phyloP scores from a whole-genome alignment of 371 early-diverging fungal species.

The Mucor ambiguus region DNA sequence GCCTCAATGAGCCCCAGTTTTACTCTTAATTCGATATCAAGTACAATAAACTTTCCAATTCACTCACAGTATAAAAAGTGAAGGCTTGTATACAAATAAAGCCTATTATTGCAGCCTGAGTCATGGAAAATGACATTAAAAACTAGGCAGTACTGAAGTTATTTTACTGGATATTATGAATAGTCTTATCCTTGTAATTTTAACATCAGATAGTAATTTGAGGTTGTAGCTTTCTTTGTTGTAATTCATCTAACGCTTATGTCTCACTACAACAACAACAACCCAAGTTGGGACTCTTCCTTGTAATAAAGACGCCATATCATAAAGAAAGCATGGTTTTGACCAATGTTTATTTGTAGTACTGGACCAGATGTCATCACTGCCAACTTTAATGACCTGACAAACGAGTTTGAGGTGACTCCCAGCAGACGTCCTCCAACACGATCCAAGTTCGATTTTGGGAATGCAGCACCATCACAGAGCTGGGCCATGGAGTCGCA shows the following conservation, averaged over 20 bases:
- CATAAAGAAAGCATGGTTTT: not conserved
- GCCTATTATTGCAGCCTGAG: no score
- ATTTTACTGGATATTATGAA: no score
- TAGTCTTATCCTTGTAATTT: no score
- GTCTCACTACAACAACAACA: constrained; percentile 7
- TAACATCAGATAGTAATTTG: no score
- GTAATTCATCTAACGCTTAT: not conserved
- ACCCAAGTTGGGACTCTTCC: constrained; percentile 17
- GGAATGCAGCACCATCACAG: not conserved
- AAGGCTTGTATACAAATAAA: no score
- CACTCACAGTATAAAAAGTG: no score
- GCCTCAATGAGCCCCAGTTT: no score
- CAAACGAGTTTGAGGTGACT: constrained; percentile 26
- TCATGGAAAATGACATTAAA: no score
- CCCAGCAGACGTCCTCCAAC: not conserved
- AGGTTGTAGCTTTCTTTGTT: no score
- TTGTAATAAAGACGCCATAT: not conserved
- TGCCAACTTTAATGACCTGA: constrained; percentile 19
- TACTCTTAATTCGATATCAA: no score
- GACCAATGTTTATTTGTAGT: not conserved
- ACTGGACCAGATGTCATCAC: constrained; percentile 16
- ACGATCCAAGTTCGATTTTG: constrained; percentile 25
- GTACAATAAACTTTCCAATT: no score
- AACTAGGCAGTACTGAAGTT: no score
- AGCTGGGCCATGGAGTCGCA: constrained; percentile 14